phyloP scores from a whole-genome alignment of 106 monocot species.

The Dioscorea zingiberensis region DNA sequence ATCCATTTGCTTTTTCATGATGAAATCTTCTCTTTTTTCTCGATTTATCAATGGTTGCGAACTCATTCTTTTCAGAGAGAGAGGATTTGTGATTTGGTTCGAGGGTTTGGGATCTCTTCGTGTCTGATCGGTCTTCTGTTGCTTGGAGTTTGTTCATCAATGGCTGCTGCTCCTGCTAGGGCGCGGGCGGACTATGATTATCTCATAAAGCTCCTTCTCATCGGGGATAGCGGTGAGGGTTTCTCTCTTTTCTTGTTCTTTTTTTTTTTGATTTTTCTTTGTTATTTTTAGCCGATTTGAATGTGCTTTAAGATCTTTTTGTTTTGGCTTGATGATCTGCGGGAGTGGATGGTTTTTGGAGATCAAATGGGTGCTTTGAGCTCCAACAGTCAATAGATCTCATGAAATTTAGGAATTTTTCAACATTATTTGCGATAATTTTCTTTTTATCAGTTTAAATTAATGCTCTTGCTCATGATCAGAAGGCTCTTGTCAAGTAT shows the following conservation, averaged over 20 bases:
- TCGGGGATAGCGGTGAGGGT: slow-evolving; percentile 31
- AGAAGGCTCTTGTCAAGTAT: too few species aligned
- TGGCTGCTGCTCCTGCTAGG: slow-evolving; percentile 84
- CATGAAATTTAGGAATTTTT: too few species aligned
- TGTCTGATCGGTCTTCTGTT: too few species aligned
- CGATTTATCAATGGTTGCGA: not conserved
- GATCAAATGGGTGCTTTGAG: too few species aligned
- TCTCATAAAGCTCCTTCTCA: slow-evolving; percentile 75
- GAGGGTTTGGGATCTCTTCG: not conserved
- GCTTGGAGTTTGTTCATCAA: slow-evolving; percentile 2
- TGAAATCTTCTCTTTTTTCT: not conserved
- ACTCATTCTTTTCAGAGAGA: not conserved
- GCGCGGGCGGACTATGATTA: slow-evolving; percentile 90
- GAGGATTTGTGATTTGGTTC: not conserved
- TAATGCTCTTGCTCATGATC: too few species aligned
- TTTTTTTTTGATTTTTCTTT: not conserved
- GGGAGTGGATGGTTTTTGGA: not conserved
- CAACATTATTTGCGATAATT: too few species aligned
- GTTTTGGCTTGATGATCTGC: not conserved
- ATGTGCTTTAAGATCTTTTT: not conserved
- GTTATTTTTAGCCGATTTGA: not conserved
- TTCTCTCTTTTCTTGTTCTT: not conserved
- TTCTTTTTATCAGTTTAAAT: too few species aligned
- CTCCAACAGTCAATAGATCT: too few species aligned
- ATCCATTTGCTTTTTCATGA: not conserved